A percentile compares a stretch with the other conserved stretches of the same genome.
Evolutionary conservation across 768 basidiomycete genomes (phyloP).

Genomic region (Megacollybia marginata): DNA sequence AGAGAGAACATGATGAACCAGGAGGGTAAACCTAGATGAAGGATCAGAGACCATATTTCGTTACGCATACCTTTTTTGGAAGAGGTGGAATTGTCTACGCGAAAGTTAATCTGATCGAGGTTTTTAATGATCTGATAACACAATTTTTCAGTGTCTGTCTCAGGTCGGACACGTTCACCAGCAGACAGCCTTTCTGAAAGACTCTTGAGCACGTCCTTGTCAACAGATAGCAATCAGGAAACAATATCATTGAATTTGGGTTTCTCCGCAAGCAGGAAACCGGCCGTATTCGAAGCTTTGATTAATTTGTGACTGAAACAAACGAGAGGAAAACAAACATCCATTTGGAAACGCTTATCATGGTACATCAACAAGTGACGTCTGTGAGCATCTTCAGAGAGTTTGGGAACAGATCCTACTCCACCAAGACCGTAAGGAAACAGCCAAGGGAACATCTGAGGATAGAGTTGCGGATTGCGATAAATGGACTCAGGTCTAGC

Average conservation of each 20-base stretch:
- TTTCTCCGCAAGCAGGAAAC: background rate
- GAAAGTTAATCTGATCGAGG: background rate
- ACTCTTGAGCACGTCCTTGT: background rate
- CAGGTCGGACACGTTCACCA: background rate
- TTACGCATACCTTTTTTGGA: conserved; percentile 7
- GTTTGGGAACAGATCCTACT: too few species aligned
- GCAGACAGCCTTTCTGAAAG: background rate
- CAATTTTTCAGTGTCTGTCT: background rate
- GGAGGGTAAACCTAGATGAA: conserved; percentile 5
- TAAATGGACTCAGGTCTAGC: background rate
- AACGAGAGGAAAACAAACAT: conserved; percentile 13
- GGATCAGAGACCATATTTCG: too few species aligned
- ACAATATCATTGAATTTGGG: background rate
- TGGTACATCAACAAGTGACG: conserved; percentile 11
- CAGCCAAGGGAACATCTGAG: too few species aligned
- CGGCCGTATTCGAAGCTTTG: background rate
- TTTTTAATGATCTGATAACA: background rate
- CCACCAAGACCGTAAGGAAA: too few species aligned
- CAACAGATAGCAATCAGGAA: background rate
- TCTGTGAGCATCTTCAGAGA: too few species aligned
- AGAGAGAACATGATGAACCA: conserved; percentile 17
- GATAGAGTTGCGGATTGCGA: conserved; percentile 3
- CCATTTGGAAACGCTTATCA: conserved; percentile 18
- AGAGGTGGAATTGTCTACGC: conserved; percentile 9
- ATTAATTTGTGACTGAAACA: conserved; percentile 11